phyloP scores from a whole-genome alignment of 2,329 filamentous ascomycete species.

The Thelonectria olida region DNA sequence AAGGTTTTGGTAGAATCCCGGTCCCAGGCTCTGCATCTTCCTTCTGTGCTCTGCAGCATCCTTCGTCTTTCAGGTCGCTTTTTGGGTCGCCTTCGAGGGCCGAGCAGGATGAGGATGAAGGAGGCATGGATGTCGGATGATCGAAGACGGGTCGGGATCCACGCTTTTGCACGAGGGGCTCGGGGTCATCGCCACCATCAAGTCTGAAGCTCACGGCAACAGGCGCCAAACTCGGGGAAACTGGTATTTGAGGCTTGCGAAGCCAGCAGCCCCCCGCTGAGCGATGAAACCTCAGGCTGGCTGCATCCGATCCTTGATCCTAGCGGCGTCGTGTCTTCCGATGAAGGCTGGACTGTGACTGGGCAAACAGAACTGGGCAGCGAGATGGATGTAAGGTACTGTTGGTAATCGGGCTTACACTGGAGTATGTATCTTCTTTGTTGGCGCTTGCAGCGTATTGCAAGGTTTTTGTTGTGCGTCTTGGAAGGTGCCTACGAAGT shows the following conservation, averaged over 20 bases:
- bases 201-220: conserved; percentile 7
- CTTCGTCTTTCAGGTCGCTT: not conserved
- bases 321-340: conserved; percentile 6
- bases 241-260: conserved; percentile 13
- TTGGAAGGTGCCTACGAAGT: not conserved
- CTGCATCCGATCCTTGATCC: conserved; percentile 34
- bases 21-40: not conserved
- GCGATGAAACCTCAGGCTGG: conserved; percentile 39
- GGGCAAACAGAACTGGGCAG: not conserved
- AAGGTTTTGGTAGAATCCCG: not conserved
- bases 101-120: conserved; percentile 2
- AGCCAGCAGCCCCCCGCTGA: conserved; percentile 26
- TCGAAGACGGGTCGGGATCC: conserved; percentile 6
- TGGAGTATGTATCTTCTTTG: conserved; percentile 1
- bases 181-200: conserved; percentile 10
- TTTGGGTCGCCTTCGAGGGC: not conserved
- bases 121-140: conserved; percentile 11
- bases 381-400: conserved; percentile 16
- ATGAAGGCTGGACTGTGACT: not conserved
- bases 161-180: conserved; percentile 1
- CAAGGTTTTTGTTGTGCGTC: not conserved
- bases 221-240: conserved; percentile 25
- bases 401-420: not conserved
- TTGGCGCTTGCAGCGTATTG: conserved; percentile 5
- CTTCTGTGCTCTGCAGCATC: not conserved